Percentiles rank a stretch among this genome's conserved stretches.
Conservation (phyloP, 2,329 filamentous ascomycete species). For the Sclerotinia subarctica region DNA sequence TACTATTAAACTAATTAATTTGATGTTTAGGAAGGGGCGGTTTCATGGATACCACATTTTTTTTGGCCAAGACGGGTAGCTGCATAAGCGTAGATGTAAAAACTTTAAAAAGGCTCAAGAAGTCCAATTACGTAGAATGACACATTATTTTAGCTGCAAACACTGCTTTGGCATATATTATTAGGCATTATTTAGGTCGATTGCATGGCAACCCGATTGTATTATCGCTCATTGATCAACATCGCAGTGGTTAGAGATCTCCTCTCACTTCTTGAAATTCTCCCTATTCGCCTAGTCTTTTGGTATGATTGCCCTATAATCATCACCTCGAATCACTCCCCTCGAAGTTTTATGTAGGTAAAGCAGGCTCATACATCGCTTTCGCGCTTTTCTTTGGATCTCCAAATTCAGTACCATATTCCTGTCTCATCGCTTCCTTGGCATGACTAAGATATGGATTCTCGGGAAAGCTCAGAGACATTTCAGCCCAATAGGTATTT, state of each 20-base stretch:
- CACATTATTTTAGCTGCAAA: neutral
- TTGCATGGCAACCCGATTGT: neutral
- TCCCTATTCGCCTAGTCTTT: constrained; percentile 51
- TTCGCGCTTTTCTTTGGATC: constrained; percentile 50
- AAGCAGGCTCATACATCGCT: constrained; percentile 53
- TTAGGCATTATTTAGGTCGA: neutral
- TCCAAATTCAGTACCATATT: constrained; percentile 35
- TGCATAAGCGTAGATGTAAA: neutral
- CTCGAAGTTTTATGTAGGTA: constrained; percentile 50
- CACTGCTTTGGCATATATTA: neutral
- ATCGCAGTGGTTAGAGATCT: constrained; percentile 31
- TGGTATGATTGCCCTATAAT: constrained; percentile 46
- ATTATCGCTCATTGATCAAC: constrained; percentile 23
- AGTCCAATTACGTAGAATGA: neutral
- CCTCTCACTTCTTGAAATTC: constrained; percentile 38
- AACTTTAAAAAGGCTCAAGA: neutral
- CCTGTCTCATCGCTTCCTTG: constrained; percentile 41
- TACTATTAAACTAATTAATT: neutral
- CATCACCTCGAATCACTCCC: constrained; percentile 53
- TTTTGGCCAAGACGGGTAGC: neutral
- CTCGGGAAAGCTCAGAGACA: constrained; percentile 43
- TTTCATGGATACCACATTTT: neutral
- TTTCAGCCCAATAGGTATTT: constrained; percentile 44
- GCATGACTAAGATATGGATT: constrained; percentile 39
- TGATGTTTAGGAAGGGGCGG: neutral